Evolutionary conservation across 352 stramenopile species (phyloP), one percentile per base, ranked within the genome.

Genomic region (Blastocystis sp.): DNA sequence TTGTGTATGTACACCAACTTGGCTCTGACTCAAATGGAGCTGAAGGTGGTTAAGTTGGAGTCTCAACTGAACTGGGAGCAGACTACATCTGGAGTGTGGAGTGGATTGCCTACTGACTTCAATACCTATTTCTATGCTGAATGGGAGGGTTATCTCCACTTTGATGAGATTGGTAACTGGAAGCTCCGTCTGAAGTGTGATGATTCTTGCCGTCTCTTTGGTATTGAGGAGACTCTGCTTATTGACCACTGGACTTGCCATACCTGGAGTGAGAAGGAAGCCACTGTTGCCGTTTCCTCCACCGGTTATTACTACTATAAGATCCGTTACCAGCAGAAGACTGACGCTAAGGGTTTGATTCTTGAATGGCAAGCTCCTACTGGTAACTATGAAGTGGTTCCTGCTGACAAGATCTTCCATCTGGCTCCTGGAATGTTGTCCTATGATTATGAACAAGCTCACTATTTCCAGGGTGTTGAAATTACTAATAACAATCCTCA

Each of bases 401-500:
- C 73, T 84, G 58, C 73, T 58, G 58, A 40, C 5, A 70, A 84
- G 27, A 70, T 66, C 17, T 84, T 84, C 73, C 73, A 84, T 60
- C 17, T 84, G 24, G 54, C 73, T 27, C 54, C 73, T 30, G n/a
- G 27, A 27, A 48, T 70, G 35, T 22, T 84, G 3, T 84, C 73
- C 33, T 84, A 84, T 44, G 58, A 84, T 4, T 60, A 84, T 19
- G 58, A 84, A 54, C 54, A 70, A 9, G 33, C 73, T 5, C 73
- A 84, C 58, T 84, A 84, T 44, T 84, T 70, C 58, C 35, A 84
- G 58, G 48, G 35, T 51, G 73, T 84, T 19, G 15, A 66, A 5
- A 84, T 84, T 84, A 19, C 27, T 44, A 6, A 68, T 37, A 84
- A 84, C 37, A 44, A 70, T 19, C 73, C 73, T 84, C 54, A 40